Evolutionary conservation across 2,329 filamentous ascomycete genomes (phyloP), one percentile per base, ranked within the genome.

Genomic region (Huntiella abstrusa): DNA sequence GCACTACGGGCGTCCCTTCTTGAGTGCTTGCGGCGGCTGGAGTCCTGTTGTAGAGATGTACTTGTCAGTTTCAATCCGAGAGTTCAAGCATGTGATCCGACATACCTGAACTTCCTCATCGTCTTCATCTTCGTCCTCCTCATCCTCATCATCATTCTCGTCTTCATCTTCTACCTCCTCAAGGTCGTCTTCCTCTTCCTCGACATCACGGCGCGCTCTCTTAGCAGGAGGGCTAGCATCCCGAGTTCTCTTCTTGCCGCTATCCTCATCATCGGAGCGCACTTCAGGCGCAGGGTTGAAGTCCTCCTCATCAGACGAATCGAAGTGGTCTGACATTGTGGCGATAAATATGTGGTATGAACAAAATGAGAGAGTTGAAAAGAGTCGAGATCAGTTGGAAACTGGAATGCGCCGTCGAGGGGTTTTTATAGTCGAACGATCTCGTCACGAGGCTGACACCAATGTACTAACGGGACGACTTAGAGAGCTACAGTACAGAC

Each of bases 201-300:
- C 46, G 28, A 19, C 28, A 28, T 28, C 41, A 33, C 19, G 45
- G 33, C 41, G 48, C 42, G 41, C 16, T 33, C 45, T 47, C 32
- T 49, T 37, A 10, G 36, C 36, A 17, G 34, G 38, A 4, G 48
- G 48, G 36, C 48, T 49, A 63, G 52, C 43, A 12, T 49, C 44
- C 33, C 41, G 40, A 36, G 44, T 16, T 16, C 44, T 41, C 19
- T 67, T 70, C 50, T 84, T 81, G 37, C 37, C 16, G 19, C 47
- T 42, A 22, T 67, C 70, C 50, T 85, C 82, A 43, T 76, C 77
- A 53, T 88, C 83, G 3, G 83, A 91, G 33, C 75, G 57, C 49
- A 84, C 75, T 50, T 75, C 80, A 15, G 80, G 79, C 42, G 71
- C 75, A 43, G 86, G 87, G 60, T 94, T 93, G 70, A 95, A 94